Conservation (phyloP, 163 green algal species). For the Volvox carteri region DNA sequence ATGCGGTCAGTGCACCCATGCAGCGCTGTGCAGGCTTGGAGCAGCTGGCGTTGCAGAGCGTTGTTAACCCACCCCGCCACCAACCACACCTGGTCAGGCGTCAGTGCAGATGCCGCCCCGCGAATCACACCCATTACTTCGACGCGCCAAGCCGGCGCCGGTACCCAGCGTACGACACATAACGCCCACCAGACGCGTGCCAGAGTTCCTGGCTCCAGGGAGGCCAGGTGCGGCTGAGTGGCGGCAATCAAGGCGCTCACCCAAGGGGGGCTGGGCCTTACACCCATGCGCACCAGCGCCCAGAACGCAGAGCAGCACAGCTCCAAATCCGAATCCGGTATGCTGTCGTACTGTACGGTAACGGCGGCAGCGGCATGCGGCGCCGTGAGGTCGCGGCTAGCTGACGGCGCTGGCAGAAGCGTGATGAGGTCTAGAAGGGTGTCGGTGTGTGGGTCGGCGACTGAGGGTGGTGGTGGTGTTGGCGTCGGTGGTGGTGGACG, state of each 20-base stretch:
- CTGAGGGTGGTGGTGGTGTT: neutral
- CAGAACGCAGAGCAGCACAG: conserved; percentile 12
- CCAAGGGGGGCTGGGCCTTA: conserved; percentile 25
- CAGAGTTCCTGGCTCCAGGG: neutral
- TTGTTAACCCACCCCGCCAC: too few relatives aligned
- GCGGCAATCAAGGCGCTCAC: conserved; percentile 8
- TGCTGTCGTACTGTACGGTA: neutral
- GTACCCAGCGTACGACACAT: conserved; percentile 17
- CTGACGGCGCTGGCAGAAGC: conserved; percentile 8
- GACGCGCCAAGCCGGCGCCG: neutral
- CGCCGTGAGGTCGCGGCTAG: neutral
- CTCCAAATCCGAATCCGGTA: neutral
- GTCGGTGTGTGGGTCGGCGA: neutral
- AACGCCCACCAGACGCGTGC: conserved; percentile 25
- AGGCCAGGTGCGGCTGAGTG: neutral
- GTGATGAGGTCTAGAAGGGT: neutral
- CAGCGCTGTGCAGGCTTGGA: too few relatives aligned
- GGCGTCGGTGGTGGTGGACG: neutral
- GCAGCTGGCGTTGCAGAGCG: too few relatives aligned
- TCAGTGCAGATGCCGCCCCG: neutral
- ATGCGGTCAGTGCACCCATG: too few relatives aligned
- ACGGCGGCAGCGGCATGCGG: neutral
- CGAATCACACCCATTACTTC: neutral
- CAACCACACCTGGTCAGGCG: conserved; percentile 25
- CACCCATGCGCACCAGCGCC: conserved; percentile 22